phyloP scores from a whole-genome alignment of 163 green algal species.

The Scenedesmus sp. region DNA sequence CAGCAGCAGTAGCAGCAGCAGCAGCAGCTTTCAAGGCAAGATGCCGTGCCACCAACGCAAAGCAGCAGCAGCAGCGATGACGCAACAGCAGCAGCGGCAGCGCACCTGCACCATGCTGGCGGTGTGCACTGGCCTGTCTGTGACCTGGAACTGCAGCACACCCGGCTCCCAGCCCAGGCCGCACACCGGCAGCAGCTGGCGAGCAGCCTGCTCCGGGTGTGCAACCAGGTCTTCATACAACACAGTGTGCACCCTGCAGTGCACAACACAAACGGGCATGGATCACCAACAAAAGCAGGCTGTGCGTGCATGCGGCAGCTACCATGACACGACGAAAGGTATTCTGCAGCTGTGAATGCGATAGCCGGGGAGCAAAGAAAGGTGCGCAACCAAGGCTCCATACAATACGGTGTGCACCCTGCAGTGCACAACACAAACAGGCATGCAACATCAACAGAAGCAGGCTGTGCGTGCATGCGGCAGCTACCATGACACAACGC shows the following conservation, averaged over 20 bases:
- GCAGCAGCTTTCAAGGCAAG: background rate
- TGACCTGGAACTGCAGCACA: slow-evolving; percentile 73
- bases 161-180: slow-evolving; percentile 67
- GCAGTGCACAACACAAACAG: background rate
- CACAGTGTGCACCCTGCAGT: slow-evolving; percentile 60
- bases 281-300: background rate
- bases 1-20: background rate
- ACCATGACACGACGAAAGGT: too few relatives aligned
- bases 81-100: background rate
- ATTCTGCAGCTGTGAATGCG: too few relatives aligned
- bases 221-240: slow-evolving; percentile 73
- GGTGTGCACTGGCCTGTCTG: slow-evolving; percentile 65
- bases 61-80: background rate
- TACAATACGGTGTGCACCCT: slow-evolving; percentile 67
- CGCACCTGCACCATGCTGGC: slow-evolving; percentile 70
- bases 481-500: too few relatives aligned
- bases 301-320: too few relatives aligned
- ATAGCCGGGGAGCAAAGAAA: too few relatives aligned
- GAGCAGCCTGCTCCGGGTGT: slow-evolving; percentile 50
- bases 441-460: background rate
- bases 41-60: background rate
- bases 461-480: too few relatives aligned
- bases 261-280: too few relatives aligned
- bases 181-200: slow-evolving; percentile 66
- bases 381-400: slow-evolving; percentile 67